phyloP scores from a whole-genome alignment of 208 protist species.

The Vickermania ingenoplastis region DNA sequence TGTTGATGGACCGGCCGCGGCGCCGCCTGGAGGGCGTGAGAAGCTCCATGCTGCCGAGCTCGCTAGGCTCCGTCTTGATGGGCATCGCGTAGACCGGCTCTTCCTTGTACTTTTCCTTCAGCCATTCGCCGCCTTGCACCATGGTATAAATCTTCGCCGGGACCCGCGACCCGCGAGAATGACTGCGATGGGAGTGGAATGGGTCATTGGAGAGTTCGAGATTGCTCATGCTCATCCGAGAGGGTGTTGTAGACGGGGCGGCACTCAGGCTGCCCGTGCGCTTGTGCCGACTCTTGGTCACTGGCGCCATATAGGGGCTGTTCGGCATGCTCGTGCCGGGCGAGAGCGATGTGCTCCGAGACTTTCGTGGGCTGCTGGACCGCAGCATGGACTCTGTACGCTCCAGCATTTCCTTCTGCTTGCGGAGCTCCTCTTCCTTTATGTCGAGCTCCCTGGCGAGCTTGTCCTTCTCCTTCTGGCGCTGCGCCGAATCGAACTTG shows the following conservation, averaged over 20 bases:
- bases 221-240: background rate
- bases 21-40: background rate
- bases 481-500: background rate
- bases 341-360: background rate
- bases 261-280: background rate
- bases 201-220: background rate
- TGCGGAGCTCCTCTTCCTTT: background rate
- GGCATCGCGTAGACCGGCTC: background rate
- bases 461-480: background rate
- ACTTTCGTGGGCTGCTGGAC: background rate
- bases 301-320: background rate
- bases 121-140: background rate
- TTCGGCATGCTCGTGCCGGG: background rate
- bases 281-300: background rate
- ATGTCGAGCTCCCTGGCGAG: background rate
- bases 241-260: background rate
- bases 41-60: background rate
- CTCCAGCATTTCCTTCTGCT: background rate
- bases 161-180: background rate
- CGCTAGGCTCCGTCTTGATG: background rate
- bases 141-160: background rate
- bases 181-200: background rate
- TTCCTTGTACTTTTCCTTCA: conserved; percentile 1
- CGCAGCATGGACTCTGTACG: background rate
- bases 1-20: too few relatives aligned